Evolutionary conservation across 495 filamentous ascomycete species (phyloP), one percentile per base, ranked within the genome.

Genomic region (Aspergillus haitiensis): DNA sequence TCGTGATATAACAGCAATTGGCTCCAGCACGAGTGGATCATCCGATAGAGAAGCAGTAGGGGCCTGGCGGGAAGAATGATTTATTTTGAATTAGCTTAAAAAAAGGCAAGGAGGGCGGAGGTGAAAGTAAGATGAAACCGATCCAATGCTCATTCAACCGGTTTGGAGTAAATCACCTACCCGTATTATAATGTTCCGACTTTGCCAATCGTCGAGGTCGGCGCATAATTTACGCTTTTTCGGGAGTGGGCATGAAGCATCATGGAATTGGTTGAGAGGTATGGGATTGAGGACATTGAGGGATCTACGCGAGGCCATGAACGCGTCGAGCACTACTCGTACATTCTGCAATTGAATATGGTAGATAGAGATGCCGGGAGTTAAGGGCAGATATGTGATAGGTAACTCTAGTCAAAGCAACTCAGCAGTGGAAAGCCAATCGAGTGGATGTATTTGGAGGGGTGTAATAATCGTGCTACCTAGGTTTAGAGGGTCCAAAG

Each of bases 1-100:
- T 61, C 86, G 86, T 16, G 86, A 84, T 0, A 90, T 69, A 16
- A 85, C 71, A 61, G 85, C 78, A 50, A 89, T 72, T 6, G 86
- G 86, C 44, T 83, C 75, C 33, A 89, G 74, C 44, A 79, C 78
- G 46, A 84, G 79, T 11, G 85, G 82, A 60, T 84, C 82, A n/a
- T 81, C 70, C 7, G 78, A 78, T 47, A 83, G 64, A 36, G 77
- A 82, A 15, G 81, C 76, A 27, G 84, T 81, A 60, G 86, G 81
- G 44, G 84, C 80, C 87, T 88, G 48, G 31, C 63, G 13, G 31
- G 21, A 56, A 42, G 16, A 34, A 16, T 47, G 33, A 10, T 48
- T 55, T 11, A 63, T 52, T 55, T 37, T 45, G 18, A 13, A 49
- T 55, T n/a, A 63, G 56, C 52, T 36, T 45, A 35, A 11, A 11